phyloP scores from a whole-genome alignment of 805 yeast genomes.

The Spathaspora boniae region DNA sequence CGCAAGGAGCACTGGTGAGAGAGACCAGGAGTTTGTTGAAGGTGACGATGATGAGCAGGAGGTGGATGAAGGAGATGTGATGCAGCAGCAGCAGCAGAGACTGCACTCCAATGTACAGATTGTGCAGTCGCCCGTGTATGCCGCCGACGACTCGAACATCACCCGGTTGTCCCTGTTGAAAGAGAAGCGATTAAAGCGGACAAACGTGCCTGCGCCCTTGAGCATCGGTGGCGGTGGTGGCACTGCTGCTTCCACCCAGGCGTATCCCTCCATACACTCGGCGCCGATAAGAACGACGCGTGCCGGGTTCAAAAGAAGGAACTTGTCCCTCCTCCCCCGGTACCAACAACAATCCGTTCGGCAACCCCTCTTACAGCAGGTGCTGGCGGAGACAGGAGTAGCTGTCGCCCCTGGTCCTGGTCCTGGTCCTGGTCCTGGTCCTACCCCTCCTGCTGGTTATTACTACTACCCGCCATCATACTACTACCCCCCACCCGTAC shows the following conservation, averaged over 20 bases:
- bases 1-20: slow-evolving; percentile 16
- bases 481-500: slow-evolving; percentile 5
- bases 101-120: background rate
- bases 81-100: background rate
- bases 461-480: no score
- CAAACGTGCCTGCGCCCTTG: slow-evolving; percentile 31
- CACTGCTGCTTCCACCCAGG: background rate
- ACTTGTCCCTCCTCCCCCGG: background rate
- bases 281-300: slow-evolving; percentile 25
- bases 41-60: background rate
- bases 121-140: slow-evolving; percentile 5
- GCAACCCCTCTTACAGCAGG: background rate
- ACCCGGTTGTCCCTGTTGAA: slow-evolving; percentile 4
- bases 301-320: background rate
- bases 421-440: no score
- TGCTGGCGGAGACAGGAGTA: background rate
- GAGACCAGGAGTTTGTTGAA: slow-evolving; percentile 7
- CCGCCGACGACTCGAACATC: slow-evolving; percentile 10
- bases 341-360: background rate
- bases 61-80: slow-evolving; percentile 3
- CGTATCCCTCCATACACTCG: slow-evolving; percentile 25
- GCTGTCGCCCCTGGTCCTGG: slow-evolving; percentile 1
- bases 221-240: slow-evolving; percentile 9
- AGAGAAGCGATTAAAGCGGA: slow-evolving; percentile 26
- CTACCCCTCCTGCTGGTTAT: no score